phyloP scores from a whole-genome alignment of 1,139 yeast genomes.

The Debaryomyces coudertii region DNA sequence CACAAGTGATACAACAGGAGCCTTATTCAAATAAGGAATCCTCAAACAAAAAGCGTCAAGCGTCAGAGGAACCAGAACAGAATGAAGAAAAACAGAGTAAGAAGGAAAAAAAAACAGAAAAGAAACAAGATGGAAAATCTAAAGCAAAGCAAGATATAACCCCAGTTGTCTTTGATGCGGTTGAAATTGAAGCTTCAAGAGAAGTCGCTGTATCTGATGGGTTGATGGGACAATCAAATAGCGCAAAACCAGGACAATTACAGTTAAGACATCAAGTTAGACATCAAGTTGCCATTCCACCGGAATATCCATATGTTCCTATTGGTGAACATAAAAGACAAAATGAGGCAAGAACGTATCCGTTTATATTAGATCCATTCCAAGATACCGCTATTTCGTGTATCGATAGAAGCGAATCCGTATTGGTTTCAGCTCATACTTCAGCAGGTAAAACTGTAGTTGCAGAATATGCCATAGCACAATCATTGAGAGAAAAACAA shows the following conservation, averaged over 20 bases:
- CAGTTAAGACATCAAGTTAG: conserved; percentile 90
- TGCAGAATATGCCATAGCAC: conserved; percentile 98
- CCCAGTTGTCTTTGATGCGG: conserved; percentile 85
- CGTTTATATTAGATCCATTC: conserved; percentile 91
- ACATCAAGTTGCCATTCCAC: conserved; percentile 97
- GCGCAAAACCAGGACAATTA: conserved; percentile 49
- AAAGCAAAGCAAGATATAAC: conserved; percentile 34
- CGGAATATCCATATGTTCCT: conserved; percentile 83
- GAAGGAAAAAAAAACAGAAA: conserved; percentile 11
- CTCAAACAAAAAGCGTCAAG: conserved; percentile 18
- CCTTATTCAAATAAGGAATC: conserved; percentile 13
- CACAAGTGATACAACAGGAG: conserved; percentile 18
- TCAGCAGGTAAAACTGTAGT: conserved; percentile 99
- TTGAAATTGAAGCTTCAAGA: conserved; percentile 89
- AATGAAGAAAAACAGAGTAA: conserved; percentile 12
- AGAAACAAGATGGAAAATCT: conserved; percentile 19
- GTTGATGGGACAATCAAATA: conserved; percentile 46
- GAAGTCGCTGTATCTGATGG: conserved; percentile 84
- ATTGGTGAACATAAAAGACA: conserved; percentile 80
- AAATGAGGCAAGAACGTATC: conserved; percentile 83
- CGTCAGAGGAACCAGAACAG: conserved; percentile 17
- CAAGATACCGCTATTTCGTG: conserved; percentile 96
- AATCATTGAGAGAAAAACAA: conserved; percentile 85
- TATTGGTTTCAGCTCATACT: conserved; percentile 95
- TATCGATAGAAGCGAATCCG: conserved; percentile 93